Percentiles rank a stretch among this genome's conserved stretches.
These are phyloP conservation scores for Paxillus rubicundulus DNA, from an alignment of 768 basidiomycete genomes.

Conservation along the genomic window DNA sequence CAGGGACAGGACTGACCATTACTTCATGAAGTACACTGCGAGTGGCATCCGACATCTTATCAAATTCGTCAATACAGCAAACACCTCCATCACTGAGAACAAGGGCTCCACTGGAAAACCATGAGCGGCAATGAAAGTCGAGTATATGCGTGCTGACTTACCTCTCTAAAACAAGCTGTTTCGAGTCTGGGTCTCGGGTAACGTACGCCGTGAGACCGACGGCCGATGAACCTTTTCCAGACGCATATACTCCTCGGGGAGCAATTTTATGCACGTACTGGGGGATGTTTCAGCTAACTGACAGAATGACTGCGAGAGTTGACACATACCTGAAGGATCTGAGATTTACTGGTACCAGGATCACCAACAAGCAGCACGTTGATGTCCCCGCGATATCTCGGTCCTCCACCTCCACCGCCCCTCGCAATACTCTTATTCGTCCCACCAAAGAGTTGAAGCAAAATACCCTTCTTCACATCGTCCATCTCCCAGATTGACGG, in stretches of 20 bases:
- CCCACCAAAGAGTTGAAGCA: conserved; percentile 94
- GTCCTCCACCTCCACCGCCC: conserved; percentile 94
- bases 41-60: conserved; percentile 98
- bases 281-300: neutral
- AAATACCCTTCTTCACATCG: conserved; percentile 97
- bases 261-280: conserved; percentile 99
- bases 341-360: conserved; percentile 95
- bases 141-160: conserved; percentile 26
- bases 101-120: conserved; percentile 71
- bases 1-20: conserved; percentile 58
- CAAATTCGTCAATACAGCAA: conserved; percentile 98
- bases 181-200: conserved; percentile 96
- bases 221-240: conserved; percentile 97
- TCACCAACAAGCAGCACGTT: conserved; percentile 97
- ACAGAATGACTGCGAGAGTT: neutral
- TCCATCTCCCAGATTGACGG: conserved; percentile 99
- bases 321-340: conserved; percentile 77
- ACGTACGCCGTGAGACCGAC: conserved; percentile 99
- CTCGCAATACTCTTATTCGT: conserved; percentile 93
- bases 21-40: conserved; percentile 98
- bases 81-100: conserved; percentile 96
- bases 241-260: conserved; percentile 95
- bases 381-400: conserved; percentile 96
- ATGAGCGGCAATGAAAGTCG: conserved; percentile 3
- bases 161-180: conserved; percentile 97